Base-by-base conservation (phyloP, 164 flowering plant species). In the Stephania yunnanensis region DNA sequence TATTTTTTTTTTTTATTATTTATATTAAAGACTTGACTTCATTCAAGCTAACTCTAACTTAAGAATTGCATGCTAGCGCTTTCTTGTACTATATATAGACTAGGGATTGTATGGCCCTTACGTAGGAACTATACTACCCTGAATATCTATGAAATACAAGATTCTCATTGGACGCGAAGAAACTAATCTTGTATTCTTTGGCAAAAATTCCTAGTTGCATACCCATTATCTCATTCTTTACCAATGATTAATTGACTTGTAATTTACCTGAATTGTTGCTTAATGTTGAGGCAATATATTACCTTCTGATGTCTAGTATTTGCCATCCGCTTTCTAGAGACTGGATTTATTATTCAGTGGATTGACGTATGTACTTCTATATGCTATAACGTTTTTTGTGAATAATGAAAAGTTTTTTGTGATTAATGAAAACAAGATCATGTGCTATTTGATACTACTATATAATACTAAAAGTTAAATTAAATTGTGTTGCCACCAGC, bases 401-500 rank as follows among this genome's bases (percentile, higher is more conserved):
- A 36, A 36, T 4, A 36, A 36, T 36, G n/a, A 25, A 30, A 46
- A 53, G 22, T 19, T 58, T 22, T 58, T 17, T 42, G 0, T 42
- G 46, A 10, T 36, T 13, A 12, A 69, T 69, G 48, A 69, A 36
- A 22, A 69, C 48, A 17, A 69, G 46, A 19, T 69, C 22, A 68
- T 31, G 71, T 44, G 46, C 71, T 69, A 30, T 31, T 2, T 11
- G n/a, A 19, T 44, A 69, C 20, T 61, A 20, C 20, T 61, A 19
- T 20, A n/a, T 58, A 53, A 11, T 44, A 25, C 45, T 12, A 11
- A 19, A 68, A 25, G 19, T 48, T 76, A 71, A 58, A 72, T 81
- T 30, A 48, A 58, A 69, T 73, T 12, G n/a, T 76, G 78, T 68
- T 74, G 65, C n/a, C 74, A 30, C 53, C 93, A 95, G 98, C 91